Percentiles rank a stretch among this genome's conserved stretches.
These are phyloP conservation scores for Rhodotorula graminis DNA, from an alignment of 768 basidiomycete genomes.

Conservation along the genomic window DNA sequence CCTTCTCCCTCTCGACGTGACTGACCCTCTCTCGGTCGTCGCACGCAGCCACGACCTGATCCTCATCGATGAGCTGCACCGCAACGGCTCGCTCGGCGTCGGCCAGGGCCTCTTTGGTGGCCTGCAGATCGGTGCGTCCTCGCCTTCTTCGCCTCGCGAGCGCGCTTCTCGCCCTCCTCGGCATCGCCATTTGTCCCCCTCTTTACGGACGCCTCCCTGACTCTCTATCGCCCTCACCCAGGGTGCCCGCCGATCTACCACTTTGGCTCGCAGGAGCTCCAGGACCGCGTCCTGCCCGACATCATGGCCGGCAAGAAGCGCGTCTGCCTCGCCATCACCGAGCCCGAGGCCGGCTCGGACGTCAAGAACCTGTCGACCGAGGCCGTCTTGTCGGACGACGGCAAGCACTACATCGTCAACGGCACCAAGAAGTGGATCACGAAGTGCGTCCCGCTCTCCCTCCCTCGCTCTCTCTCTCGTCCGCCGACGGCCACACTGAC, in stretches of 20 bases:
- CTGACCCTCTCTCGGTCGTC: background rate
- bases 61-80: conserved; percentile 38
- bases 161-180: too few relatives aligned
- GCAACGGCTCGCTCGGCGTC: conserved; percentile 31
- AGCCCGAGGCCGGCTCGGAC: conserved; percentile 40
- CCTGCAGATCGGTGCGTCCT: conserved; percentile 18
- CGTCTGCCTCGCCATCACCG: conserved; percentile 43
- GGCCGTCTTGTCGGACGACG: conserved; percentile 37
- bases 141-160: background rate
- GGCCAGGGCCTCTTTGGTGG: conserved; percentile 37
- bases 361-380: conserved; percentile 41
- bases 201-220: too few relatives aligned
- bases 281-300: conserved; percentile 38
- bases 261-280: conserved; percentile 36
- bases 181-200: background rate
- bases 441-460: conserved; percentile 2
- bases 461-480: background rate
- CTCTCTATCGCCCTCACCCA: background rate
- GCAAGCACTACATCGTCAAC: conserved; percentile 39
- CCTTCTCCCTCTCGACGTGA: too few relatives aligned
- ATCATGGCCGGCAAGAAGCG: conserved; percentile 41
- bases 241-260: conserved; percentile 33
- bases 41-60: conserved; percentile 35
- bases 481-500: background rate
- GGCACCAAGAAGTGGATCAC: conserved; percentile 42